These are phyloP conservation scores for Clonostachys byssicola DNA, from an alignment of 2,329 filamentous ascomycete genomes.

Conservation along the genomic window DNA sequence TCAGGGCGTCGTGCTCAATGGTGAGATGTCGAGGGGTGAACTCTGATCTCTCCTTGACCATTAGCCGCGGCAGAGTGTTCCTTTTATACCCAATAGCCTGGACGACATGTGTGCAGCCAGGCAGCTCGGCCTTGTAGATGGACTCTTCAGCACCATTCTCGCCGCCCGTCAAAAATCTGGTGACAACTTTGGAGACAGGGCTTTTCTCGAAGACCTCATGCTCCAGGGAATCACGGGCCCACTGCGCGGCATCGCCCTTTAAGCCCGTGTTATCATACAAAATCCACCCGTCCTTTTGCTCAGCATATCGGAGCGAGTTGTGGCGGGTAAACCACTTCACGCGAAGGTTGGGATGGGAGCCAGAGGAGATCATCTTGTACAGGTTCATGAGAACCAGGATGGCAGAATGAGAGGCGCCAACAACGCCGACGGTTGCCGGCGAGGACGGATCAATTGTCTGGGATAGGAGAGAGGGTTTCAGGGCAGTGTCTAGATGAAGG, in stretches of 20 bases:
- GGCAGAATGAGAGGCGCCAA: conserved; percentile 60
- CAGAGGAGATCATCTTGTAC: conserved; percentile 40
- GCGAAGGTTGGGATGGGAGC: conserved; percentile 44
- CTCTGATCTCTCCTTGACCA: conserved; percentile 16
- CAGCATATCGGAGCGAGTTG: conserved; percentile 50
- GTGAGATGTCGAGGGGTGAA: conserved; percentile 21
- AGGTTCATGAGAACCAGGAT: conserved; percentile 60
- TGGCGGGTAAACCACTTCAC: conserved; percentile 62
- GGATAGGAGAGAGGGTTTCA: conserved; percentile 46
- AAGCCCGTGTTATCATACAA: conserved; percentile 61
- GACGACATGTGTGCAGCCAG: conserved; percentile 44
- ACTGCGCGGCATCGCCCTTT: conserved; percentile 56
- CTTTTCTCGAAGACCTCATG: conserved; percentile 38
- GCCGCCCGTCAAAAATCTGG: conserved; percentile 37
- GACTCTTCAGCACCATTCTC: conserved; percentile 24
- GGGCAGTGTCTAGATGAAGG: conserved; percentile 47
- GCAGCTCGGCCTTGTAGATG: conserved; percentile 39
- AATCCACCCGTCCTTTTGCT: conserved; percentile 60
- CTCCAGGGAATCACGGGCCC: conserved; percentile 55
- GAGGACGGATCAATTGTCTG: conserved; percentile 15
- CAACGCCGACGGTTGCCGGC: conserved; percentile 44
- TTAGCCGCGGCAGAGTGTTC: conserved; percentile 43
- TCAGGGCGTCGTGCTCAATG: conserved; percentile 35
- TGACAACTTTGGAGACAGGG: conserved; percentile 38
- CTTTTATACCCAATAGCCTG: conserved; percentile 56